Percentiles rank a stretch among this genome's conserved stretches.
Conservation (phyloP, 495 filamentous ascomycete species). For the Aspergillus bridgeri region DNA sequence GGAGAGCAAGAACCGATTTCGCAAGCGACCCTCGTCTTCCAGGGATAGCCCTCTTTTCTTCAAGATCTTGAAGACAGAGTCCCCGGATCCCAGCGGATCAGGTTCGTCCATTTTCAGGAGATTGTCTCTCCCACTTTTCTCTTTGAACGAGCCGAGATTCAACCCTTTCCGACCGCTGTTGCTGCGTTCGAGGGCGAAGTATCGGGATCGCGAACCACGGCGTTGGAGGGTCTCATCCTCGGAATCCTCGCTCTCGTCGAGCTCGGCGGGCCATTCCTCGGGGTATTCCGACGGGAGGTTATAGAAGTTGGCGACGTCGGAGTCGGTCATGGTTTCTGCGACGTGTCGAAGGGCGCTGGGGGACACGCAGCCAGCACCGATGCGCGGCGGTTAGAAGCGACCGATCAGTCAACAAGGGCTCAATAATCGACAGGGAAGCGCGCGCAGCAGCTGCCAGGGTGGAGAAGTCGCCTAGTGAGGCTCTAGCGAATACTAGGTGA, state of each 20-base stretch:
- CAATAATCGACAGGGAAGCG: slow-evolving; percentile 13
- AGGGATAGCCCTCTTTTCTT: slow-evolving; percentile 71
- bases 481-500: no score
- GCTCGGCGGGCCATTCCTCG: slow-evolving; percentile 79
- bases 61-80: slow-evolving; percentile 80
- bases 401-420: not conserved
- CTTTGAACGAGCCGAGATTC: slow-evolving; percentile 66
- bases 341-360: slow-evolving; percentile 2
- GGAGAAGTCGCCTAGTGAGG: no score
- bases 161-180: slow-evolving; percentile 62
- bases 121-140: slow-evolving; percentile 65
- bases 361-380: slow-evolving; percentile 1
- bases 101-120: slow-evolving; percentile 84
- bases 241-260: slow-evolving; percentile 66
- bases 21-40: slow-evolving; percentile 78
- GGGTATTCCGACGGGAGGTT: slow-evolving; percentile 77
- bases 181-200: slow-evolving; percentile 75
- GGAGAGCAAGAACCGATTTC: slow-evolving; percentile 89
- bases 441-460: slow-evolving; percentile 24
- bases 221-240: slow-evolving; percentile 58
- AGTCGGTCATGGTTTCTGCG: slow-evolving; percentile 52
- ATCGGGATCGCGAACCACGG: slow-evolving; percentile 61
- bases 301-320: slow-evolving; percentile 83
- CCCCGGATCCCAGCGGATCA: slow-evolving; percentile 77
- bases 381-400: slow-evolving; percentile 2